Conservation (phyloP, 1,139 yeast species). For the Debaryomyces sp. region DNA sequence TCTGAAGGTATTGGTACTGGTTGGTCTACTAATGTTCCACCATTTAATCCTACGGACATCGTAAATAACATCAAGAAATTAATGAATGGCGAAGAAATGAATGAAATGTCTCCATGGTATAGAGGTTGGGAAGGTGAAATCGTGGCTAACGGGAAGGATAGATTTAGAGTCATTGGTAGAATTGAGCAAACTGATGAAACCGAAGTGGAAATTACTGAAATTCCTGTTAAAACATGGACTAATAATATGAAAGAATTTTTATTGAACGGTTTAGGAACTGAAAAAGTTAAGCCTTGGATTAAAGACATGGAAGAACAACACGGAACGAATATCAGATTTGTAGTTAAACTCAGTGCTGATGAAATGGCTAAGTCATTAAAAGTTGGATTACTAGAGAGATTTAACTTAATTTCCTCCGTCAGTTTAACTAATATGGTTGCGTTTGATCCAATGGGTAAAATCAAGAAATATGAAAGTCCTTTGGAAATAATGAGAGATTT, state of each 20-base stretch:
- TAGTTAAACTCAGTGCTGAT: constrained; percentile 69
- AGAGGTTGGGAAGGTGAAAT: constrained; percentile 93
- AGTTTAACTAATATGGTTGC: constrained; percentile 91
- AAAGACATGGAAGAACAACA: constrained; percentile 96
- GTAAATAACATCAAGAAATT: constrained; percentile 71
- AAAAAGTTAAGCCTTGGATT: constrained; percentile 79
- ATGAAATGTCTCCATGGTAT: constrained; percentile 90
- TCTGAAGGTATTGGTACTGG: constrained; percentile 99
- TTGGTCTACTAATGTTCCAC: constrained; percentile 95
- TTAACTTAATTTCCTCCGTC: constrained; percentile 71
- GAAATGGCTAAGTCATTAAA: constrained; percentile 81
- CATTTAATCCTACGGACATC: constrained; percentile 84
- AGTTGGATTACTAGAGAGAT: constrained; percentile 80
- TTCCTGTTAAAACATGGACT: constrained; percentile 95
- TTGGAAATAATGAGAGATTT: constrained; percentile 83
- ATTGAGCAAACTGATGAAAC: constrained; percentile 81
- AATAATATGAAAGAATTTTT: constrained; percentile 84
- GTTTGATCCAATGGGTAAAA: constrained; percentile 89
- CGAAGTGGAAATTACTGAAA: constrained; percentile 86
- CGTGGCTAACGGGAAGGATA: constrained; percentile 64
- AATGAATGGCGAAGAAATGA: constrained; percentile 72
- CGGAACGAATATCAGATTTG: constrained; percentile 76
- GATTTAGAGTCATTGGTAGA: constrained; percentile 74
- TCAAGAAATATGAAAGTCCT: constrained; percentile 76
- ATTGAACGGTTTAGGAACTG: constrained; percentile 74